Percentiles rank a stretch among this genome's conserved stretches.
phyloP scores from a whole-genome alignment of 106 monocot genomes.

The Ottelia alismoides region DNA sequence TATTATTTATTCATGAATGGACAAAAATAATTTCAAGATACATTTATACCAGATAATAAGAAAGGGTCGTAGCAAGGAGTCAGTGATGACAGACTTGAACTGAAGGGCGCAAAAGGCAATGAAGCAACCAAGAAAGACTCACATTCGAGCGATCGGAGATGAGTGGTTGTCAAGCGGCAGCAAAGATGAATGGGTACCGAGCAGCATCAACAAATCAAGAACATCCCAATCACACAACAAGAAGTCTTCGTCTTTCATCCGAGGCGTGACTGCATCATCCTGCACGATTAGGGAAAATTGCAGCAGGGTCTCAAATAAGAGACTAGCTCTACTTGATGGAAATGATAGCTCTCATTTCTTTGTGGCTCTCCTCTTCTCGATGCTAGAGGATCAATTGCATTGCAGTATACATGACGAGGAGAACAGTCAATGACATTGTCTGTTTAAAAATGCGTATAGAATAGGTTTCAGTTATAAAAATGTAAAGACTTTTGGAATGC shows the following conservation, averaged over 20 bases:
- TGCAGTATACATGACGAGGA: slow-evolving; percentile 68
- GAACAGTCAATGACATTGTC: slow-evolving; percentile 42
- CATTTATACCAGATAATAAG: too few species aligned
- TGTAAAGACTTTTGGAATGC: too few species aligned
- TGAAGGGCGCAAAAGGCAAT: too few species aligned
- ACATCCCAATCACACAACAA: slow-evolving; percentile 95
- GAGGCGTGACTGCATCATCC: slow-evolving; percentile 45
- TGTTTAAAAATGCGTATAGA: slow-evolving; percentile 5
- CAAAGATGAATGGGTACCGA: too few species aligned
- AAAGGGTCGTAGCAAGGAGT: too few species aligned
- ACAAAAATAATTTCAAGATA: too few species aligned
- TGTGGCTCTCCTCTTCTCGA: slow-evolving; percentile 18
- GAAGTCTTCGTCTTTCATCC: slow-evolving; percentile 44
- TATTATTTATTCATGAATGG: too few species aligned
- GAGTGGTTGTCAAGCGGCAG: too few species aligned
- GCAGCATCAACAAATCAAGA: not conserved
- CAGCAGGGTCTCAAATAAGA: slow-evolving; percentile 56
- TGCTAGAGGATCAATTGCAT: slow-evolving; percentile 79
- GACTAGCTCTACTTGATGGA: slow-evolving; percentile 14
- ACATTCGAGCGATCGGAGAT: too few species aligned
- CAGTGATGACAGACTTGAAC: too few species aligned
- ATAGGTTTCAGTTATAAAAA: too few species aligned
- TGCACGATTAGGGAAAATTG: slow-evolving; percentile 53
- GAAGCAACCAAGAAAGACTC: too few species aligned
- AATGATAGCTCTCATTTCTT: slow-evolving; percentile 13